phyloP scores from a whole-genome alignment of 495 filamentous ascomycete genomes.

The Pseudevernia furfuracea region DNA sequence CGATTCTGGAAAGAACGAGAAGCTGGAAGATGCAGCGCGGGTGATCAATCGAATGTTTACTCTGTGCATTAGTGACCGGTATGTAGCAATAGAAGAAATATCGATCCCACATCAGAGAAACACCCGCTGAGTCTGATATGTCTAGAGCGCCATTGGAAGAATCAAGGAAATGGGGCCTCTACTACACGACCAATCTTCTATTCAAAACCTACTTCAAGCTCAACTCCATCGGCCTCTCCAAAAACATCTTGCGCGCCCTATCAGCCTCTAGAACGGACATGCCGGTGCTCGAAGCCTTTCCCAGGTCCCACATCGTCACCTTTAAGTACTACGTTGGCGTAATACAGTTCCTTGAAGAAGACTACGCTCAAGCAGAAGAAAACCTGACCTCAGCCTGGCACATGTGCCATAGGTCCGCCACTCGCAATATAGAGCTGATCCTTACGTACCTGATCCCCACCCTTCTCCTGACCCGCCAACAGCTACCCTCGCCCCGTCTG shows the following conservation, averaged over 20 bases:
- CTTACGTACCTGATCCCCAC: constrained; percentile 94
- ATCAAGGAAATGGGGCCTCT: constrained; percentile 94
- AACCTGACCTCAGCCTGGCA: constrained; percentile 69
- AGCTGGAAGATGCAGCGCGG: constrained; percentile 81
- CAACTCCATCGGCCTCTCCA: constrained; percentile 78
- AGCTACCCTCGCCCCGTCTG: constrained; percentile 62
- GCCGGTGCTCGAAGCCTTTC: constrained; percentile 64
- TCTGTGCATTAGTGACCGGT: constrained; percentile 84
- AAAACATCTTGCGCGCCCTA: constrained; percentile 78
- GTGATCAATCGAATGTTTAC: constrained; percentile 84
- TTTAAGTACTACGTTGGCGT: constrained; percentile 94
- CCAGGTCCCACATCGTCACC: constrained; percentile 85
- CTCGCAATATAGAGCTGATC: constrained; percentile 79
- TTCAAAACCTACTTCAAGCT: constrained; percentile 99
- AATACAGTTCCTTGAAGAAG: constrained; percentile 82
- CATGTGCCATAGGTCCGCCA: constrained; percentile 62
- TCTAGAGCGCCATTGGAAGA: constrained; percentile 73
- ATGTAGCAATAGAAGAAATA: constrained; percentile 28
- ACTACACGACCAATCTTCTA: constrained; percentile 82
- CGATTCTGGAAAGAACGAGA: constrained; percentile 63
- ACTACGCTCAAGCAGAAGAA: constrained; percentile 78
- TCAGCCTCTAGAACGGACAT: constrained; percentile 68
- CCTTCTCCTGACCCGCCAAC: constrained; percentile 78
- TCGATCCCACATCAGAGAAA: background rate
- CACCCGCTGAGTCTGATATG: constrained; percentile 7